Conservation (phyloP, 139 green algal genomes). For the Micromonas pusilla region DNA sequence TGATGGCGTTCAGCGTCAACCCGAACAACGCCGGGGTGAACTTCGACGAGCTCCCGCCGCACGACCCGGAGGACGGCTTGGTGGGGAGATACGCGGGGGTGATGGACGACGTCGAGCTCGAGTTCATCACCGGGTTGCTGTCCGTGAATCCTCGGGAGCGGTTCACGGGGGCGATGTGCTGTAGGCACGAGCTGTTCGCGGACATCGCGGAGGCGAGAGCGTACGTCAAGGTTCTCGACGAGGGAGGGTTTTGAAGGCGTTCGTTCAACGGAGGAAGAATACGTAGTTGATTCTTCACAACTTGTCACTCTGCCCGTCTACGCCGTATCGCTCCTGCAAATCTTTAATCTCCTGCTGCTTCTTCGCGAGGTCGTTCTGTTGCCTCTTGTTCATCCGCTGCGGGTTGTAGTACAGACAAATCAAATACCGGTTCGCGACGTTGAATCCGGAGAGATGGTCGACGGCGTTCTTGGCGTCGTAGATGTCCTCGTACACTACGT, state of each 20-base stretch:
- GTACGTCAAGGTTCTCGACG: no score
- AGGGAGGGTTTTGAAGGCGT: neutral
- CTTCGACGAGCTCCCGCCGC: neutral
- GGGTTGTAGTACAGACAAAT: constrained; percentile 92
- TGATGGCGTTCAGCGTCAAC: constrained; percentile 23
- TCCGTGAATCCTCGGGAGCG: constrained; percentile 23
- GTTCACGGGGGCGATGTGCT: constrained; percentile 20
- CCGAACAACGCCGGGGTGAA: constrained; percentile 8
- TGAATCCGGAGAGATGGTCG: constrained; percentile 91
- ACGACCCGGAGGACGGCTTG: constrained; percentile 4
- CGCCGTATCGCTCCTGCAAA: constrained; percentile 81
- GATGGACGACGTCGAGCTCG: constrained; percentile 14
- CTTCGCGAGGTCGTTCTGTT: constrained; percentile 60
- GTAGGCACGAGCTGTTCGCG: constrained; percentile 22
- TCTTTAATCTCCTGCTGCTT: constrained; percentile 79
- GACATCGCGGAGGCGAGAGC: neutral
- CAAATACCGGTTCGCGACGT: constrained; percentile 77
- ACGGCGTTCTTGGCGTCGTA: constrained; percentile 92
- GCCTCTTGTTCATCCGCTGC: constrained; percentile 68
- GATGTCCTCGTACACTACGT: constrained; percentile 98
- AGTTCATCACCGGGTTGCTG: constrained; percentile 23
- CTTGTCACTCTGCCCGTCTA: constrained; percentile 69
- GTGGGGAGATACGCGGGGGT: constrained; percentile 4
- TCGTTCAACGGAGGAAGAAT: no score
- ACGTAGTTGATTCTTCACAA: neutral